phyloP scores from a whole-genome alignment of 768 basidiomycete genomes.

The Tricholoma furcatifolium region DNA sequence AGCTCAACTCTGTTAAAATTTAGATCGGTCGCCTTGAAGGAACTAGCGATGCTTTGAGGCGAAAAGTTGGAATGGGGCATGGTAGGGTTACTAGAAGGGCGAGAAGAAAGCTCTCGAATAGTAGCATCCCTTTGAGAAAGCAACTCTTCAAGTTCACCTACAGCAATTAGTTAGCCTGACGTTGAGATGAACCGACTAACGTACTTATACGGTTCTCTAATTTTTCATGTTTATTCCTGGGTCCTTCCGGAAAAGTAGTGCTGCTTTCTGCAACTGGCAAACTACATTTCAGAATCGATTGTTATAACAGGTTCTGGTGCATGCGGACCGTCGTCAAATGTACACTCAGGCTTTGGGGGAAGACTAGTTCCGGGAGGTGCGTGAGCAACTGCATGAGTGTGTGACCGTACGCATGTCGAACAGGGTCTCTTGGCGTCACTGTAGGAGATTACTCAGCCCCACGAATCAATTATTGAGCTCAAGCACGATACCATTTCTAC shows the following conservation, averaged over 20 bases:
- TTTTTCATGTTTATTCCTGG: conserved; percentile 61
- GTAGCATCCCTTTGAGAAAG: conserved; percentile 54
- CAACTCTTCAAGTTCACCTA: conserved; percentile 70
- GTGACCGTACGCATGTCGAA: conserved; percentile 74
- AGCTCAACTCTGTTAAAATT: conserved; percentile 10
- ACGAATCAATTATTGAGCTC: conserved; percentile 6
- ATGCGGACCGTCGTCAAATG: conserved; percentile 67
- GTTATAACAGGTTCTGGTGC: background rate
- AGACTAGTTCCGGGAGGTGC: conserved; percentile 54
- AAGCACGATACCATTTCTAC: conserved; percentile 57
- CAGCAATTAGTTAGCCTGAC: background rate
- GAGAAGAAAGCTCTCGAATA: conserved; percentile 11
- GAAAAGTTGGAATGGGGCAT: conserved; percentile 1
- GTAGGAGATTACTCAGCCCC: conserved; percentile 3
- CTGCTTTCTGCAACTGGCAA: conserved; percentile 41
- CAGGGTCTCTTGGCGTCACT: conserved; percentile 79
- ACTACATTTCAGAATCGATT: background rate
- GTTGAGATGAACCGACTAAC: conserved; percentile 21
- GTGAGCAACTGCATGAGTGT: conserved; percentile 65
- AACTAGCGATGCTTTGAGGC: background rate
- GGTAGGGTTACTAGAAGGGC: conserved; percentile 4
- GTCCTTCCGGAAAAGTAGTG: conserved; percentile 40
- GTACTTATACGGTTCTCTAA: conserved; percentile 68
- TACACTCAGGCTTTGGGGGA: conserved; percentile 64
- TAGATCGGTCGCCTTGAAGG: conserved; percentile 1